phyloP scores from a whole-genome alignment of 2,329 filamentous ascomycete genomes.

The Fusarium mangiferae region DNA sequence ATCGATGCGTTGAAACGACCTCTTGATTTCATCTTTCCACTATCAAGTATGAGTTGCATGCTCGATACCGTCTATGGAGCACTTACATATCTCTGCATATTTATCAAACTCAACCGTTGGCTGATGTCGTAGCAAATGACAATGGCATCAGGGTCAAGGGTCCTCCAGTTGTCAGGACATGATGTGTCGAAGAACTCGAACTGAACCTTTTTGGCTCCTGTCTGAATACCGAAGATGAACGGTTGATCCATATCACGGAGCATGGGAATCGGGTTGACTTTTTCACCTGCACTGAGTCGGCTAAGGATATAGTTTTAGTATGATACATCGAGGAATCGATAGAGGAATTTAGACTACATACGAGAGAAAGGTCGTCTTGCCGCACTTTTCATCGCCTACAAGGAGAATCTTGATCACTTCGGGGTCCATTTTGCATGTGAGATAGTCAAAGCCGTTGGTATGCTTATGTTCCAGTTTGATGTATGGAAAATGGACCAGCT shows the following conservation, averaged over 20 bases:
- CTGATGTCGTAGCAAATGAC: constrained; percentile 72
- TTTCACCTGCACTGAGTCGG: constrained; percentile 61
- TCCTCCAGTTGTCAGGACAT: constrained; percentile 67
- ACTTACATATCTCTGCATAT: constrained; percentile 66
- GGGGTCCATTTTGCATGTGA: constrained; percentile 54
- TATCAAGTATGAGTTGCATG: constrained; percentile 42
- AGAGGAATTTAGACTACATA: constrained; percentile 51
- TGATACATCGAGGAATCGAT: constrained; percentile 9
- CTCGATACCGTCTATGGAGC: background rate
- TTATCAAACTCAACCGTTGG: constrained; percentile 66
- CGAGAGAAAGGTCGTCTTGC: constrained; percentile 72
- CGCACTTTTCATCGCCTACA: constrained; percentile 68
- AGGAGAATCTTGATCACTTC: constrained; percentile 64
- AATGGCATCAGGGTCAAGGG: constrained; percentile 67
- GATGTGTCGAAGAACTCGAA: constrained; percentile 71
- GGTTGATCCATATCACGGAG: constrained; percentile 70
- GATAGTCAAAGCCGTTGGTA: background rate
- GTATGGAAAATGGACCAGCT: background rate
- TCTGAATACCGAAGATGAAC: constrained; percentile 65
- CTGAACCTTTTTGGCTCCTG: constrained; percentile 54
- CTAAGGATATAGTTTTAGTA: constrained; percentile 48
- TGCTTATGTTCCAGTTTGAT: background rate
- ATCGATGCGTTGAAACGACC: constrained; percentile 58
- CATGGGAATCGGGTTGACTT: constrained; percentile 56
- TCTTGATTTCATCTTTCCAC: constrained; percentile 68